Conservation (phyloP, 2,329 filamentous ascomycete genomes). For the Pseudogymnoascus sp. region DNA sequence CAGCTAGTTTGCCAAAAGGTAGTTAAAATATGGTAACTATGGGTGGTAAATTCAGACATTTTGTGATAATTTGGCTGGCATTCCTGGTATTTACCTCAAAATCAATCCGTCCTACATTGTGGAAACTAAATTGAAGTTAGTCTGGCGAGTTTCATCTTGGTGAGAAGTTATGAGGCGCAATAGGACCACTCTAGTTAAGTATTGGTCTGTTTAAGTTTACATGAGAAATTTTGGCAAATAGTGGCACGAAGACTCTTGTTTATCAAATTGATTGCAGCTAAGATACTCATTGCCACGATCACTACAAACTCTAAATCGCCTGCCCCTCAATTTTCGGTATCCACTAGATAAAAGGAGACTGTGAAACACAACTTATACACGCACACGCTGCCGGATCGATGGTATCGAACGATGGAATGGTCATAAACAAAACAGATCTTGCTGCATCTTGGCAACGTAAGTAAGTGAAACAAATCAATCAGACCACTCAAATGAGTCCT, state of each 20-base stretch:
- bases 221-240: not conserved
- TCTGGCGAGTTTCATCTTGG: not conserved
- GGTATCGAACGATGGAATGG: constrained; percentile 4
- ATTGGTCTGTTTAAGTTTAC: not conserved
- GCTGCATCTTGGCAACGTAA: constrained; percentile 5
- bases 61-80: not conserved
- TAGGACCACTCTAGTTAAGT: not conserved
- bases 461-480: constrained; percentile 8
- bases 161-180: not conserved
- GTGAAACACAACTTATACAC: constrained; percentile 8
- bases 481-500: not conserved
- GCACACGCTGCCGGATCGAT: constrained; percentile 7
- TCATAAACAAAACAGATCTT: constrained; percentile 9
- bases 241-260: not conserved
- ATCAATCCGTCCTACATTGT: not conserved
- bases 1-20: too few relatives aligned
- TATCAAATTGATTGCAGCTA: constrained; percentile 7
- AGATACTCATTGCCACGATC: not conserved
- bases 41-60: not conserved
- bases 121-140: not conserved
- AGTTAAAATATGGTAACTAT: not conserved
- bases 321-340: not conserved
- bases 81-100: not conserved
- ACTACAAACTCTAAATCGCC: constrained; percentile 5
- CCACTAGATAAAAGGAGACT: not conserved